Percentiles rank a stretch among this genome's conserved stretches.
phyloP scores from a whole-genome alignment of 2,329 filamentous ascomycete genomes.

The Simplicillium aogashimaense region DNA sequence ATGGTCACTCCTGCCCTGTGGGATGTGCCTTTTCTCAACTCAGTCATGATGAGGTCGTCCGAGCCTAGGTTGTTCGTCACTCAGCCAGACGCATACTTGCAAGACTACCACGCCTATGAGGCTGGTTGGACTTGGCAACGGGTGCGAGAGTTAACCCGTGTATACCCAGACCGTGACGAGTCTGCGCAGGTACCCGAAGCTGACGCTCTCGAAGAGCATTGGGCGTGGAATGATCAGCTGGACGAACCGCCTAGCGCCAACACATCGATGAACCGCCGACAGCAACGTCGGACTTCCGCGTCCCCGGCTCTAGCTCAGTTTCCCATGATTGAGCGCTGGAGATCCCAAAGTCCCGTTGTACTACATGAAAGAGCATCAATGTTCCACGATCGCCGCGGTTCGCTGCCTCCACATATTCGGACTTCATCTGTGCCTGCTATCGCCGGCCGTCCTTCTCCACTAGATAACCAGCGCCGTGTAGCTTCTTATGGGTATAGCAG shows the following conservation, averaged over 20 bases:
- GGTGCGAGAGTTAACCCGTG: slow-evolving; percentile 51
- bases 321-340: slow-evolving; percentile 13
- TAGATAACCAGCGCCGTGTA: slow-evolving; percentile 32
- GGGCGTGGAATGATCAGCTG: slow-evolving; percentile 55
- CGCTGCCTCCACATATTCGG: slow-evolving; percentile 38
- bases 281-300: slow-evolving; percentile 28
- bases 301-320: slow-evolving; percentile 27
- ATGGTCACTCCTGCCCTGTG: slow-evolving; percentile 65
- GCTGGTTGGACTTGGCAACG: slow-evolving; percentile 62
- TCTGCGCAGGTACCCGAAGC: slow-evolving; percentile 45
- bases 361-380: slow-evolving; percentile 30
- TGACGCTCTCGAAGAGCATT: slow-evolving; percentile 55
- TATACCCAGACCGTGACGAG: slow-evolving; percentile 35
- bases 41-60: slow-evolving; percentile 63
- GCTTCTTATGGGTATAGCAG: slow-evolving; percentile 28
- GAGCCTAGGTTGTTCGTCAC: slow-evolving; percentile 66
- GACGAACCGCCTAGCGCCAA: slow-evolving; percentile 44
- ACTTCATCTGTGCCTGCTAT: slow-evolving; percentile 41
- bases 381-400: slow-evolving; percentile 26
- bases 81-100: slow-evolving; percentile 64
- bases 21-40: slow-evolving; percentile 60
- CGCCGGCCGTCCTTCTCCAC: slow-evolving; percentile 26
- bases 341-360: slow-evolving; percentile 19
- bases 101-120: slow-evolving; percentile 44
- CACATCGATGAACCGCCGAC: slow-evolving; percentile 31